Evolutionary conservation across 371 early-diverging fungal species (phyloP).

Genomic region (Smittium mucronatum): DNA sequence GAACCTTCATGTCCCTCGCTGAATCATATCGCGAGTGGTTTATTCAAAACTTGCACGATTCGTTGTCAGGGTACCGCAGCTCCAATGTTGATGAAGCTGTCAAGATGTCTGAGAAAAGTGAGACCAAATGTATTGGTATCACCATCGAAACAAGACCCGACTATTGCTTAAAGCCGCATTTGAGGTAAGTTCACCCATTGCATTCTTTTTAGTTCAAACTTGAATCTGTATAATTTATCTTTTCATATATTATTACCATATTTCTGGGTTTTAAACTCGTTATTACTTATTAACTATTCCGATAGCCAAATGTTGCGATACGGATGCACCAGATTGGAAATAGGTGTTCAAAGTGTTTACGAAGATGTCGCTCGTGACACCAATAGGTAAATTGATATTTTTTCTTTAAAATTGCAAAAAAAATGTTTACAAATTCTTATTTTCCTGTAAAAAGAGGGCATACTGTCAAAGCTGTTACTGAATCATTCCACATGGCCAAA

Average conservation of each 20-base stretch:
- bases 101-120: conserved; percentile 86
- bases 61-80: conserved; percentile 87
- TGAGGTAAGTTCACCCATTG: conserved; percentile 31
- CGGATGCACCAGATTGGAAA: conserved; percentile 99
- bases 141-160: conserved; percentile 99
- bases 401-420: not conserved
- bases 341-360: conserved; percentile 99
- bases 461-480: conserved; percentile 96
- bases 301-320: conserved; percentile 93
- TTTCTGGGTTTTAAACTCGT: too few relatives aligned
- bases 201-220: not conserved
- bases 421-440: not conserved
- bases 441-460: conserved; percentile 61
- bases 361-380: conserved; percentile 99
- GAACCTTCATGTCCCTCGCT: conserved; percentile 97
- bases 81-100: conserved; percentile 96
- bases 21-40: conserved; percentile 97
- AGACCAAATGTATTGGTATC: conserved; percentile 98
- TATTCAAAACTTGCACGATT: conserved; percentile 95
- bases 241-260: too few relatives aligned
- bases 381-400: conserved; percentile 36
- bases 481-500: conserved; percentile 94
- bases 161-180: conserved; percentile 95
- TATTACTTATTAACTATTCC: too few relatives aligned
- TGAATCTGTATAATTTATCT: too few relatives aligned